Evolutionary conservation across 352 stramenopile genomes (phyloP).

Genomic region (Pythium phragmitis): DNA sequence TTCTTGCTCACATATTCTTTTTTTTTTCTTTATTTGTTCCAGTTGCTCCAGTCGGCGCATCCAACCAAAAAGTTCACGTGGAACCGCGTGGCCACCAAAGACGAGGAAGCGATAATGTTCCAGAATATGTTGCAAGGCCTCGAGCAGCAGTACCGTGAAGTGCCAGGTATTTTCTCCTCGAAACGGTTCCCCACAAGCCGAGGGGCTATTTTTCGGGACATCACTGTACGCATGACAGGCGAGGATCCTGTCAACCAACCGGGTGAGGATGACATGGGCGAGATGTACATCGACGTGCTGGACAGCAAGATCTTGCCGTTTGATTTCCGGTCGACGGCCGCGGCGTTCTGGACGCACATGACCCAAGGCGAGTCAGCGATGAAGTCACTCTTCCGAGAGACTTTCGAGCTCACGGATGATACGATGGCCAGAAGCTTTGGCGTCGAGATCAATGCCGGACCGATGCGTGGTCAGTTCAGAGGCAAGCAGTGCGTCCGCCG

Average conservation of each 20-base stretch:
- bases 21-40: neutral
- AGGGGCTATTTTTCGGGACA: constrained; percentile 19
- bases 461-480: constrained; percentile 36
- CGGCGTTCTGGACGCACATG: constrained; percentile 39
- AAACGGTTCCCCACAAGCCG: neutral
- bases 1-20: neutral
- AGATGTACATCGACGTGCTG: constrained; percentile 36
- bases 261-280: constrained; percentile 8
- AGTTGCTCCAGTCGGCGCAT: constrained; percentile 2
- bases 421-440: constrained; percentile 27
- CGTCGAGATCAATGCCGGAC: constrained; percentile 25
- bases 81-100: neutral
- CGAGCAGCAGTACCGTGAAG: constrained; percentile 8
- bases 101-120: constrained; percentile 10
- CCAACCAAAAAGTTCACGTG: constrained; percentile 13
- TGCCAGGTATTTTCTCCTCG: neutral
- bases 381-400: constrained; percentile 33
- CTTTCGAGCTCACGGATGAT: constrained; percentile 26
- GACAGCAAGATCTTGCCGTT: constrained; percentile 38
- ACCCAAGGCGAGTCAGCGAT: constrained; percentile 30
- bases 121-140: constrained; percentile 2
- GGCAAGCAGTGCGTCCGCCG: constrained; percentile 46
- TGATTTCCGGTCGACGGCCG: constrained; percentile 27
- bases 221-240: constrained; percentile 25
- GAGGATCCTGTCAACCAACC: constrained; percentile 3